Base-by-base conservation (phyloP, 1,284 basidiomycete genomes). In the Irpex rosettiformis region DNA sequence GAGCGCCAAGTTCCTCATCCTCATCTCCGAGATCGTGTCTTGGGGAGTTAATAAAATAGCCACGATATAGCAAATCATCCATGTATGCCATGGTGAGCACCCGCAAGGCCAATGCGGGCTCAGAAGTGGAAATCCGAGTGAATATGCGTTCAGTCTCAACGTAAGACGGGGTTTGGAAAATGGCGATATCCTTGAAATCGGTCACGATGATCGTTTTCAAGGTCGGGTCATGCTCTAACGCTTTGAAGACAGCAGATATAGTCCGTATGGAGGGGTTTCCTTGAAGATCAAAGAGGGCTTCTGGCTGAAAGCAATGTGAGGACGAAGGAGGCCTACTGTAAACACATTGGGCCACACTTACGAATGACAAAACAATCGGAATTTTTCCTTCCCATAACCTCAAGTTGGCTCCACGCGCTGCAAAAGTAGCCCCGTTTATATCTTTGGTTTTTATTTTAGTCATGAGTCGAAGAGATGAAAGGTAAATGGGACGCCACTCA, bases 191-290 rank as follows among this genome's bases (percentile, higher is more conserved):
- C 27, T 47, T 56, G 25, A 56, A 49, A 22, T 56, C 43, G 25
- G 55, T 52, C n/a, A 56, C 55, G 27, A 56, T 49, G 43, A 56
- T 28, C 42, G 54, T 21, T 8, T 16, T 8, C 16, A 25, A 37
- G 29, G 16, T 52, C n/a, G 18, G 42, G 37, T 33, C 16, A 13
- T 42, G 24, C 16, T 55, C 33, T 8, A 55, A 16, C 21, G 53
- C 37, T 16, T 21, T 10, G 24, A n/a, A 55, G 13, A 55, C 10
- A 18, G 37, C 28, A 8, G 16, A 55, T 29, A 37, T 18, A 21
- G 37, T 29, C 24, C n/a, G 37, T 11, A 16, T 7, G 45, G 29
- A 43, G 16, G 45, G 45, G 10, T 25, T 13, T 21, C 45, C 45
- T 21, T 21, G 45, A 21, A 11, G 16, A 21, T 47, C 45, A 4